A percentile compares a stretch with the other conserved stretches of the same genome.
phyloP scores from a whole-genome alignment of 192 early-diverging fungal genomes.

The Gamsiella multidivaricata region DNA sequence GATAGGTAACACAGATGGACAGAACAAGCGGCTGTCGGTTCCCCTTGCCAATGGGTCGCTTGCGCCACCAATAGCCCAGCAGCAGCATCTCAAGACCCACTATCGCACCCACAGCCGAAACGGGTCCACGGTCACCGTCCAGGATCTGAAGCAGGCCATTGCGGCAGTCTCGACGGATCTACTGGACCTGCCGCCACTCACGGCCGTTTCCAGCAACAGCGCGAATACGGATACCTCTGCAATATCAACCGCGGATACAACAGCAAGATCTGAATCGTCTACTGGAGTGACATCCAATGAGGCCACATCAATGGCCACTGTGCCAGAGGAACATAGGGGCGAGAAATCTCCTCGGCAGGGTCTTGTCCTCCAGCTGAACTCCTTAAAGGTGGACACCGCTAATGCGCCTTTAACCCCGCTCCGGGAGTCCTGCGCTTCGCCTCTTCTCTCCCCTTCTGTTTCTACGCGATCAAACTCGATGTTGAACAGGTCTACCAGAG shows the following conservation, averaged over 20 bases:
- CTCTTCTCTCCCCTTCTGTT: constrained; percentile 19
- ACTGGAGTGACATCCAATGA: neutral
- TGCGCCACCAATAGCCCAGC: constrained; percentile 27
- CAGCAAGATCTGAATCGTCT: neutral
- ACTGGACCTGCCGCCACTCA: constrained; percentile 21
- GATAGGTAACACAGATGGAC: neutral
- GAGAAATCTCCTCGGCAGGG: neutral
- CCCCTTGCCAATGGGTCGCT: constrained; percentile 16
- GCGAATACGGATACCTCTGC: constrained; percentile 6
- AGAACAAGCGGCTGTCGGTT: neutral
- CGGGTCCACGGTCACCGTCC: constrained; percentile 50
- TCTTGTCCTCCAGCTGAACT: constrained; percentile 14
- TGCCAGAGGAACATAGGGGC: neutral
- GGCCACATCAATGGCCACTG: too few relatives aligned
- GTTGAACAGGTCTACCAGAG: constrained; percentile 22
- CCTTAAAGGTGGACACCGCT: constrained; percentile 12
- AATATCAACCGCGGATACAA: constrained; percentile 2
- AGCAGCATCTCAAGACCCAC: constrained; percentile 51
- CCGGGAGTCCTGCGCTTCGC: constrained; percentile 7
- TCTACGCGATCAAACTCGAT: constrained; percentile 33
- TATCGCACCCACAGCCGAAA: constrained; percentile 51
- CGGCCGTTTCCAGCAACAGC: neutral
- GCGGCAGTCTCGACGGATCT: constrained; percentile 40
- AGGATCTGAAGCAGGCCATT: constrained; percentile 52
- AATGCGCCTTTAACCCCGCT: constrained; percentile 16